phyloP scores from a whole-genome alignment of 1,284 basidiomycete species.

The Apiotrichum akiyoshidainum region DNA sequence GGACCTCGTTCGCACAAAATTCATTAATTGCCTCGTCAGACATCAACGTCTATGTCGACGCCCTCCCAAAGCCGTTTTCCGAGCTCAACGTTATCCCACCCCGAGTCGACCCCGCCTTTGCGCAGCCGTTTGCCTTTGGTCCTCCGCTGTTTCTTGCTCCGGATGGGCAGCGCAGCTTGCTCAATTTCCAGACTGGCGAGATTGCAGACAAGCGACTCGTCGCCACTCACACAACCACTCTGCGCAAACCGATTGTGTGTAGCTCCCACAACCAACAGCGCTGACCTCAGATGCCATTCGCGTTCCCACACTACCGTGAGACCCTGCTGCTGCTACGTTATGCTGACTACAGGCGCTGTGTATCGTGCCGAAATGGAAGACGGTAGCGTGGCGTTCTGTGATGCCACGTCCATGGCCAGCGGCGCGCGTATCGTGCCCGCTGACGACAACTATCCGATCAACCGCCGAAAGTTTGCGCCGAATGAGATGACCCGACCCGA shows the following conservation, averaged over 20 bases:
- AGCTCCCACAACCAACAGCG: too few relatives aligned
- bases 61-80: too few relatives aligned
- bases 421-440: neutral
- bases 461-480: too few relatives aligned
- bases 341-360: conserved; percentile 2
- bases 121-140: neutral
- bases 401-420: neutral
- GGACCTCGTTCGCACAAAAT: too few relatives aligned
- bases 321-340: too few relatives aligned
- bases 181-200: too few relatives aligned
- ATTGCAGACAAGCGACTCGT: too few relatives aligned
- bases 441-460: neutral
- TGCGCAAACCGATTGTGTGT: too few relatives aligned
- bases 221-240: too few relatives aligned
- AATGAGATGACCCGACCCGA: too few relatives aligned
- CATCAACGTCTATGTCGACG: neutral
- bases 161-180: neutral
- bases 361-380: neutral
- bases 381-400: neutral
- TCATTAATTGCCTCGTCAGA: neutral
- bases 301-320: conserved; percentile 14
- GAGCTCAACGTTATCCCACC: neutral
- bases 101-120: neutral
- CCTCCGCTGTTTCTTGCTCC: neutral
- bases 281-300: neutral